These are phyloP conservation scores for Roridomyces roridus DNA, from an alignment of 768 basidiomycete species.

Conservation along the genomic window DNA sequence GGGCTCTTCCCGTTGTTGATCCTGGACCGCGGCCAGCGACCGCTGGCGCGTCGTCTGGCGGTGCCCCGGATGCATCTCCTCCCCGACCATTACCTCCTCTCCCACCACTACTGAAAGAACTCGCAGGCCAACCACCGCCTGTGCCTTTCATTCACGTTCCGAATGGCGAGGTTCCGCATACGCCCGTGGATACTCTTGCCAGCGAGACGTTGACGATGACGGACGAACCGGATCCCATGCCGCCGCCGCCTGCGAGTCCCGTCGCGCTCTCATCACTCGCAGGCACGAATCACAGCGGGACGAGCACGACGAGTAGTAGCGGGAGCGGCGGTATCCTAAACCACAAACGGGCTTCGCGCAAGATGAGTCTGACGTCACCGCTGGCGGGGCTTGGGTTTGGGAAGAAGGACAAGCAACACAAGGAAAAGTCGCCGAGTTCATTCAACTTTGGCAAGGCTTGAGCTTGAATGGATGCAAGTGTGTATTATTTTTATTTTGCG, in stretches of 20 bases:
- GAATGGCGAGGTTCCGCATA: slow-evolving; percentile 1
- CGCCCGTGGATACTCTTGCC: slow-evolving; percentile 4
- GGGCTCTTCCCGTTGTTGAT: slow-evolving; percentile 22
- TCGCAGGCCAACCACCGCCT: slow-evolving; percentile 4
- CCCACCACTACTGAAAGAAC: slow-evolving; percentile 16
- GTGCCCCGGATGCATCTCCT: slow-evolving; percentile 9
- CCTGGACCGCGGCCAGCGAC: slow-evolving; percentile 44
- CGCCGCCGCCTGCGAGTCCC: slow-evolving; percentile 26
- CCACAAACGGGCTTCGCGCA: slow-evolving; percentile 53
- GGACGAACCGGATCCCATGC: slow-evolving; percentile 17
- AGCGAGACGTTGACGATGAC: slow-evolving; percentile 19
- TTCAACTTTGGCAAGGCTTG: slow-evolving; percentile 24
- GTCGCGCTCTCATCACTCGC: slow-evolving; percentile 22
- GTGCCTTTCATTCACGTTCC: neutral
- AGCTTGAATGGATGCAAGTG: neutral
- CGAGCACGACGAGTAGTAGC: slow-evolving; percentile 27
- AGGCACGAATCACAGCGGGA: slow-evolving; percentile 18
- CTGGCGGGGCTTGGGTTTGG: slow-evolving; percentile 66
- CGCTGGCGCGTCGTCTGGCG: slow-evolving; percentile 33
- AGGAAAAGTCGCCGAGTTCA: slow-evolving; percentile 37
- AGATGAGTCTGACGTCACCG: slow-evolving; percentile 71
- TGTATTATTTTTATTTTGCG: slow-evolving; percentile 9
- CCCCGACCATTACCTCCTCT: slow-evolving; percentile 29
- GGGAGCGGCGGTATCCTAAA: slow-evolving; percentile 31
- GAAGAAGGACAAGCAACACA: slow-evolving; percentile 58